Evolutionary conservation across 2,329 filamentous ascomycete species (phyloP), one percentile per base, ranked within the genome.

Genomic region (Cercospora beticola): DNA sequence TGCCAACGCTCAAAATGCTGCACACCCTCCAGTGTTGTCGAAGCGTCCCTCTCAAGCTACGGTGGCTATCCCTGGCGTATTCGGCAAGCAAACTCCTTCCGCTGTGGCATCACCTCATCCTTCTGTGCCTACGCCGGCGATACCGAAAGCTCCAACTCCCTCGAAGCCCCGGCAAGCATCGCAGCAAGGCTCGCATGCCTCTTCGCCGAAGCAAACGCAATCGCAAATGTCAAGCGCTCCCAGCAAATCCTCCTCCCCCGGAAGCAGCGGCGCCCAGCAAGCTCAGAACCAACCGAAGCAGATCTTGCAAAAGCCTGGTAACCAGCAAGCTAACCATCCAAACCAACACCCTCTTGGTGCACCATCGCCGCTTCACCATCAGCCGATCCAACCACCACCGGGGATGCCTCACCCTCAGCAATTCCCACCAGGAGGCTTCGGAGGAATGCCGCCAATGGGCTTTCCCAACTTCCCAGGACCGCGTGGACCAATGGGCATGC

Each of bases 111-210:
- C 94, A 16, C 94, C 94, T 7, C 92, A 93, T 77, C 87, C 94
- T 62, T 83, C 90, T 30, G 85, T 92, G 69, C 91, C 92, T 9
- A 95, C 92, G 36, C 94, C 95, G 7, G 90, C 89, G 28, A 82
- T 97, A 58, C 89, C 93, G 12, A 97, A 97, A 78, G 89, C 90
- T 21, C 89, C 93, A 5, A 94, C 92, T 12, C 92, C 93, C 8
- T 90, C 89, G 72, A 90, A 91, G 70, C 86, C 89, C 43, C 89
- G 92, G 65, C 92, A 94, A 69, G 82, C 88, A 58, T 95, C 93
- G 8, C 92, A 96, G 71, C 93, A 95, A 78, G 90, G 89, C 28
- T 88, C 88, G 9, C 88, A 89, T 76, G 84, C 87, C 7, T 87
- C 88, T 6, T 90, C 89, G 62, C 91, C 92, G 3, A 89, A 90